A percentile compares a stretch with the other conserved stretches of the same genome.
These are phyloP conservation scores for Casuarina glauca DNA, from an alignment of 306 rosid species.

Conservation along the genomic window DNA sequence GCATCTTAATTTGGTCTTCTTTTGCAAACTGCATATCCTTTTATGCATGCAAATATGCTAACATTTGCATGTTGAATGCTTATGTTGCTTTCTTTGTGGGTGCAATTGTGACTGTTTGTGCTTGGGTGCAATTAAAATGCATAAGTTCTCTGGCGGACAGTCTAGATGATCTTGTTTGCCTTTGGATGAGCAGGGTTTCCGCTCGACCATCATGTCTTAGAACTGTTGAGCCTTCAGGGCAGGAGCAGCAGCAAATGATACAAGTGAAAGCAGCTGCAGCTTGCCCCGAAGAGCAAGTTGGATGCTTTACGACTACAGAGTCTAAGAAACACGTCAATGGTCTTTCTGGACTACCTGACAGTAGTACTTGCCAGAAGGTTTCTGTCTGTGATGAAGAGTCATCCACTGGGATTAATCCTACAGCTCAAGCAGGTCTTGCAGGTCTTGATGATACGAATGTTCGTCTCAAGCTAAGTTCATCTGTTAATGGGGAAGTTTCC, in stretches of 20 bases:
- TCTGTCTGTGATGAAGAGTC: constrained; percentile 31
- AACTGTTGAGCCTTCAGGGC: constrained; percentile 46
- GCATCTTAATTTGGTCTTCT: background rate
- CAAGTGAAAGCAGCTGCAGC: constrained; percentile 37
- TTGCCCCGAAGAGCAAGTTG: constrained; percentile 41
- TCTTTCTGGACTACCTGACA: constrained; percentile 32
- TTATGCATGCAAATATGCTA: background rate
- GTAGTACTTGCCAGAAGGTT: constrained; percentile 30
- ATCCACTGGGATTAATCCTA: constrained; percentile 32
- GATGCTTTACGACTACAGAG: constrained; percentile 29
- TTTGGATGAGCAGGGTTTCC: constrained; percentile 51
- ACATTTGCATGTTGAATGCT: background rate
- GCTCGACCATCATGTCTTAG: constrained; percentile 64
- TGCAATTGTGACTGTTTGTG: background rate
- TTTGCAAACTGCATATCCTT: background rate
- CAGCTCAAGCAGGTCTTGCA: constrained; percentile 20
- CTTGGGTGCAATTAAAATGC: background rate
- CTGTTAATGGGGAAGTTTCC: constrained; percentile 35
- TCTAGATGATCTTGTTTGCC: constrained; percentile 14
- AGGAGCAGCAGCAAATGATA: constrained; percentile 33
- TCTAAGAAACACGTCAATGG: constrained; percentile 20
- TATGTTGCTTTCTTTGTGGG: background rate
- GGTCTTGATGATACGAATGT: constrained; percentile 35
- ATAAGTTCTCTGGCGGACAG: constrained; percentile 15
- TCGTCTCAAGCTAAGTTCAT: constrained; percentile 22